Conservation (phyloP, 306 rosid species). For the Cucumis melo region DNA sequence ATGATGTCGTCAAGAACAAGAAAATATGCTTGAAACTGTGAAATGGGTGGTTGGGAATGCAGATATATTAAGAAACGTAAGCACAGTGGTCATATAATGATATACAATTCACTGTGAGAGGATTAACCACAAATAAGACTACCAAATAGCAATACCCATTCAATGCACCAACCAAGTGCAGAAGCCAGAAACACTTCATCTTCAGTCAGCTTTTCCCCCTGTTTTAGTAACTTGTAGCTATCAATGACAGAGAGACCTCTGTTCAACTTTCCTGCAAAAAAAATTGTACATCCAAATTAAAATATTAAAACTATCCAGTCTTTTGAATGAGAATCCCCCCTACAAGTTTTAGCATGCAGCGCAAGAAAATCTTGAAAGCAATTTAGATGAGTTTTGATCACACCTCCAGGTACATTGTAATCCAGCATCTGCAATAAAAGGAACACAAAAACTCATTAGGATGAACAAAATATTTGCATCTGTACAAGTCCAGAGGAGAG, state of each 20-base stretch:
- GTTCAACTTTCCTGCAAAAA: conserved; percentile 27
- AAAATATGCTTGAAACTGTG: conserved; percentile 43
- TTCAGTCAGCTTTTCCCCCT: conserved; percentile 19
- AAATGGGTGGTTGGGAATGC: not conserved
- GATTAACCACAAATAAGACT: not conserved
- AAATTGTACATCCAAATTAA: no score
- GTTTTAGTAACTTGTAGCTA: conserved; percentile 25
- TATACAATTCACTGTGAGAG: not conserved
- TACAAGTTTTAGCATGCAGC: not conserved
- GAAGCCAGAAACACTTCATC: conserved; percentile 29
- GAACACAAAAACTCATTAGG: not conserved
- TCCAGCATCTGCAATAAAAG: conserved; percentile 33
- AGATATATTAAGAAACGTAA: not conserved
- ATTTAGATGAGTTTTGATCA: not conserved
- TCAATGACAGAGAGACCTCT: conserved; percentile 40
- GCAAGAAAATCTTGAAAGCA: not conserved
- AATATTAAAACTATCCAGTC: not conserved
- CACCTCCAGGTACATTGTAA: conserved; percentile 41
- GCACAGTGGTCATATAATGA: not conserved
- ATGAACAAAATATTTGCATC: not conserved
- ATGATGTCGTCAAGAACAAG: conserved; percentile 37
- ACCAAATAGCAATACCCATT: conserved; percentile 24
- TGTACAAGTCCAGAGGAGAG: not conserved
- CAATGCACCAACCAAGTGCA: conserved; percentile 48
- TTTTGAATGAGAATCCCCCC: not conserved